Percentiles rank a stretch among this genome's conserved stretches.
phyloP scores from a whole-genome alignment of 169 alveolate genomes.

The Plasmodium yoelii region DNA sequence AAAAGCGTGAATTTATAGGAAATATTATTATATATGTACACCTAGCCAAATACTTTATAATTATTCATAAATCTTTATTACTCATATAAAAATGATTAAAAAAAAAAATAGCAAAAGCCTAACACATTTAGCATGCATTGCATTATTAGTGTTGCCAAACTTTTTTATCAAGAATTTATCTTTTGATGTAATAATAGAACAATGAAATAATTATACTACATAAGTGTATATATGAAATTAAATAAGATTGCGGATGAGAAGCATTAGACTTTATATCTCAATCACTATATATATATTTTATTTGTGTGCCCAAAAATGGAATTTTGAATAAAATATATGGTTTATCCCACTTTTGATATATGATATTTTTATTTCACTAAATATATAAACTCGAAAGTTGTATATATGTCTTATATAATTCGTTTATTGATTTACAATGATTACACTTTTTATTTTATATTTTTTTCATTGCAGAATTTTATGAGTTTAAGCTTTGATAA shows the following conservation, averaged over 20 bases:
- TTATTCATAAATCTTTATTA: neutral
- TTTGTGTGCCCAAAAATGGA: neutral
- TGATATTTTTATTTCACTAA: neutral
- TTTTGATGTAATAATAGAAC: conserved; percentile 65
- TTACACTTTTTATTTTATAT: neutral
- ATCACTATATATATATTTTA: neutral
- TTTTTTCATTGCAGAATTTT: conserved; percentile 45
- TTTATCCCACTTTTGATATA: conserved; percentile 4
- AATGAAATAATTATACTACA: conserved; percentile 12
- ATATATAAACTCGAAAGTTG: neutral
- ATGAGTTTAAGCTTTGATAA: conserved; percentile 25
- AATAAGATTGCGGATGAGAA: neutral
- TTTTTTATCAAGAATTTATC: conserved; percentile 42
- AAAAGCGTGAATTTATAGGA: neutral
- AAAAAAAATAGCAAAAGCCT: conserved; percentile 42
- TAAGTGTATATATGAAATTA: neutral
- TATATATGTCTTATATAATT: neutral
- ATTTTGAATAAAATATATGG: no score
- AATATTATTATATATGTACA: neutral
- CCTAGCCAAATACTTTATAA: neutral
- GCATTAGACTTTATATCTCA: neutral
- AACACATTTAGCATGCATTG: conserved; percentile 40
- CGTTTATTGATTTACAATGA: neutral
- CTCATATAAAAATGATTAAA: conserved; percentile 49
- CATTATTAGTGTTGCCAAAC: conserved; percentile 55